These are phyloP conservation scores for Cercospora sp. DNA, from an alignment of 2,329 filamentous ascomycete species.

Conservation along the genomic window DNA sequence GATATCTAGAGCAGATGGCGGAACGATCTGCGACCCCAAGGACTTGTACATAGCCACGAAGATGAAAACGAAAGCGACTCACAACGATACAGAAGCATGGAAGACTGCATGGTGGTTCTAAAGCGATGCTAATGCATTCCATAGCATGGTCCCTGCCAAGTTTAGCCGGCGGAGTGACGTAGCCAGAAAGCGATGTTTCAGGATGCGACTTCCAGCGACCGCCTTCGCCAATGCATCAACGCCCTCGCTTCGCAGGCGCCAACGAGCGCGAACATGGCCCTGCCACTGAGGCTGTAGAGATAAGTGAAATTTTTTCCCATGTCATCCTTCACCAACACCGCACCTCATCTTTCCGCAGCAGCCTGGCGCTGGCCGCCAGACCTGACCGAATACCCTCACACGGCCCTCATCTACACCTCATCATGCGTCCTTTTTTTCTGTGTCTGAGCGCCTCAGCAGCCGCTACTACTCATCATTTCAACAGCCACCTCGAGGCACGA, in stretches of 20 bases:
- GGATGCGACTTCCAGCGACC: slow-evolving; percentile 9
- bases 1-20: slow-evolving; percentile 19
- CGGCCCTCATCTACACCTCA: background rate
- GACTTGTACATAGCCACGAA: background rate
- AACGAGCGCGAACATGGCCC: background rate
- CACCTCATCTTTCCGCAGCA: slow-evolving; percentile 5
- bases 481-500: background rate
- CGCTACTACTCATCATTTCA: background rate
- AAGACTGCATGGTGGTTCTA: background rate
- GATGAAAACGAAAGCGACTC: background rate
- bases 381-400: background rate
- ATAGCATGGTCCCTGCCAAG: background rate
- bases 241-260: slow-evolving; percentile 12
- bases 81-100: background rate
- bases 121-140: slow-evolving; percentile 1
- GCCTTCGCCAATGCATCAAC: background rate
- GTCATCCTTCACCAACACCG: background rate
- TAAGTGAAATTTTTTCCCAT: background rate
- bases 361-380: slow-evolving; percentile 11
- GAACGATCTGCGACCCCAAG: background rate
- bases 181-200: slow-evolving; percentile 8
- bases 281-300: background rate
- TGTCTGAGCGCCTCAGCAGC: background rate
- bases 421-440: slow-evolving; percentile 5
- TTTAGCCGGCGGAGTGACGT: slow-evolving; percentile 5